Conservation (phyloP, 352 stramenopile genomes). For the Globisporangium cylindrosporum region DNA sequence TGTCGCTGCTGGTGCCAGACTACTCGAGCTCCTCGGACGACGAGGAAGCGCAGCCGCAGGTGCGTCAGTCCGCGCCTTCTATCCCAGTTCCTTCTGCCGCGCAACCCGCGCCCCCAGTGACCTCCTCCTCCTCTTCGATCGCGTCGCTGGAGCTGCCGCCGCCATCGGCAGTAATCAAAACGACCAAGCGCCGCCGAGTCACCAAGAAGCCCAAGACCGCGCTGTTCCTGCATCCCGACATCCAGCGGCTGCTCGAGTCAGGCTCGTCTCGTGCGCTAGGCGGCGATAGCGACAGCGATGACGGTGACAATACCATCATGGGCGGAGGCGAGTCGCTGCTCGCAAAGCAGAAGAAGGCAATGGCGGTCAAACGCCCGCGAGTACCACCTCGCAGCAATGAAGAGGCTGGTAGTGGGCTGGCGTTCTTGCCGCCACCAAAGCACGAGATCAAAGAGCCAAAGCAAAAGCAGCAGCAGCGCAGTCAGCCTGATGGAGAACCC, state of each 20-base stretch:
- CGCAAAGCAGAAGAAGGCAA: constrained; percentile 50
- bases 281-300: constrained; percentile 35
- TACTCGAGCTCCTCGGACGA: constrained; percentile 62
- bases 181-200: constrained; percentile 28
- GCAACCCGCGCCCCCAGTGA: background rate
- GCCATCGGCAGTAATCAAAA: constrained; percentile 8
- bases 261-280: constrained; percentile 17
- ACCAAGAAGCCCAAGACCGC: constrained; percentile 47
- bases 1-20: constrained; percentile 53
- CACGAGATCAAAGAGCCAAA: constrained; percentile 45
- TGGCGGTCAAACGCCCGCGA: constrained; percentile 31
- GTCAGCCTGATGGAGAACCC: background rate
- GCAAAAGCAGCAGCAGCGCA: constrained; percentile 21
- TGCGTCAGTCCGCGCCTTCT: background rate
- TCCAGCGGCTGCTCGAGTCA: constrained; percentile 53
- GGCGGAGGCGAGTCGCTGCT: constrained; percentile 29
- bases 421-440: constrained; percentile 67
- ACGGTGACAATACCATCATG: constrained; percentile 10
- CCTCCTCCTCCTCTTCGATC: background rate
- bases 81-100: background rate
- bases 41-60: constrained; percentile 16
- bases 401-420: constrained; percentile 20
- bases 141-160: background rate
- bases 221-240: constrained; percentile 50
- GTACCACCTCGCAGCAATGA: constrained; percentile 8